Base-by-base conservation (phyloP, 2,329 filamentous ascomycete genomes). In the Gyromitra esculenta region DNA sequence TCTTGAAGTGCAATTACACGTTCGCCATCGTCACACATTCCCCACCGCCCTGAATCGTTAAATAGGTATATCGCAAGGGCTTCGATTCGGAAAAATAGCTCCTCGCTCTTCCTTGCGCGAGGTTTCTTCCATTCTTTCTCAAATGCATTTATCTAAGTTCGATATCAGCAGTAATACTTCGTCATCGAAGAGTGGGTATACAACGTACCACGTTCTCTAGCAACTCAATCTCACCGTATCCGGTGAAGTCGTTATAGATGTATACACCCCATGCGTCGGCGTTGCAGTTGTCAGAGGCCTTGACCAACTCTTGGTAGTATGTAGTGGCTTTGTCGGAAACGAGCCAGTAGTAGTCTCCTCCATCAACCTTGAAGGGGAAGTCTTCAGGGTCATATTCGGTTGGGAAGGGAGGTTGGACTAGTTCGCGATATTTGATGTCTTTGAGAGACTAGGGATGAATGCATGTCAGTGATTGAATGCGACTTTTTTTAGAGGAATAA, bases 181-280 rank as follows among this genome's bases (percentile, higher is more conserved):
- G 54, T n/a, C 37, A n/a, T 37, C 6, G 9, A 7, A 11, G 11
- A 4, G 15, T 13, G 37, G 11, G 15, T 9, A 50, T 37, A 15
- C 7, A 37, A 52, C 63, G 9, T 37, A 54, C 63, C 15, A 18
- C 48, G 9, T 71, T 64, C 21, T 71, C 68, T 8, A 71, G 21
- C 8, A 71, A 37, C 57, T 56, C 59, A 5, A 71, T 54, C 15
- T 71, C 57, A 8, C 68, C 48, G n/a, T 71, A 71, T 5, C 68
- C 59, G 4, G 45, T 48, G 25, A 64, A 71, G 39, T 71, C 39
- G n/a, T 71, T 71, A 35, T 71, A 71, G 15, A 64, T 31, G 59
- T 48, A 64, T 15, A 71, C 59, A 21, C 15, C 45, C 68, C 59
- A 71, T 25, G 21, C 9, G 15, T 64, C 59, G 9, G 59, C 25